These are phyloP conservation scores for Pyrenula massariospora DNA, from an alignment of 495 filamentous ascomycete genomes.

Conservation along the genomic window DNA sequence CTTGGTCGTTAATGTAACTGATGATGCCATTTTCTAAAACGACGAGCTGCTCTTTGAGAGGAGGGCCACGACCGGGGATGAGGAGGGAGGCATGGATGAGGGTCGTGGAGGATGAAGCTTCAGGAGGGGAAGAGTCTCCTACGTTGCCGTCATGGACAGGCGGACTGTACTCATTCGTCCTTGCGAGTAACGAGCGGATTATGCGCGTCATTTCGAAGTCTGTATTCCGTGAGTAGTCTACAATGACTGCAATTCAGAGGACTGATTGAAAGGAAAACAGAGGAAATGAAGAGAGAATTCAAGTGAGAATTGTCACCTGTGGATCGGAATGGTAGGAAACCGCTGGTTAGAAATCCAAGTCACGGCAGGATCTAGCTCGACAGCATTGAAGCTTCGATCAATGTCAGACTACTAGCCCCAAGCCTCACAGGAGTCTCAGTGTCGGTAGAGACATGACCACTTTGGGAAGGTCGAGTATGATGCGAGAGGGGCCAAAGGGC, in stretches of 20 bases:
- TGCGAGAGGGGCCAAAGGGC: neutral
- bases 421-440: neutral
- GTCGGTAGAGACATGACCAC: neutral
- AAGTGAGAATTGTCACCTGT: too few relatives aligned
- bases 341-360: too few relatives aligned
- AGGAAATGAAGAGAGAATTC: neutral
- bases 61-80: conserved; percentile 32
- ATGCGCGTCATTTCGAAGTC: neutral
- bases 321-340: too few relatives aligned
- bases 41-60: conserved; percentile 23
- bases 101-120: neutral
- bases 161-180: too few relatives aligned
- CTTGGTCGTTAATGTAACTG: conserved; percentile 25
- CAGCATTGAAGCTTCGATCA: neutral
- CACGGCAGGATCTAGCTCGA: neutral
- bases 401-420: neutral
- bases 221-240: neutral
- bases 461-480: neutral
- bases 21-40: conserved; percentile 29
- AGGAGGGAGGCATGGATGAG: conserved; percentile 24
- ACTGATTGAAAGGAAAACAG: neutral
- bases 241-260: neutral
- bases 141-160: too few relatives aligned
- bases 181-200: neutral
- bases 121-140: too few relatives aligned